Evolutionary conservation across 202 grass and related monocot species (phyloP).

Genomic region (Panicum hallii): DNA sequence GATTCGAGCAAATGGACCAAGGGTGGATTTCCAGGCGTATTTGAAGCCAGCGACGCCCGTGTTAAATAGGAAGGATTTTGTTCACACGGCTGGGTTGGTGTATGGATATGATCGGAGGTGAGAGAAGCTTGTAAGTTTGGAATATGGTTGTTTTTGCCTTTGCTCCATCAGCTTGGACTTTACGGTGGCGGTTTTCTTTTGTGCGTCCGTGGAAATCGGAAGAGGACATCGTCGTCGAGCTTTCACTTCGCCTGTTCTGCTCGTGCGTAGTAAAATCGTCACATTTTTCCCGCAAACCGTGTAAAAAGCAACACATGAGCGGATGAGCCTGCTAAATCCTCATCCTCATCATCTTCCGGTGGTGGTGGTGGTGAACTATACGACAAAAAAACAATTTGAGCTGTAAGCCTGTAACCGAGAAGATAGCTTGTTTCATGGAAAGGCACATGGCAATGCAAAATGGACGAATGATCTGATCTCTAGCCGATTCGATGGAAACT

Average conservation of each 20-base stretch:
- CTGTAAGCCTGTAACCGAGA: neutral
- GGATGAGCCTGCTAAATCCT: neutral
- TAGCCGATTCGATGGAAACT: neutral
- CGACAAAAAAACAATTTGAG: neutral
- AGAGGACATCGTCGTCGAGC: neutral
- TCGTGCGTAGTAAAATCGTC: neutral
- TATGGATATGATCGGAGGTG: constrained; percentile 37
- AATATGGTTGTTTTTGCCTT: neutral
- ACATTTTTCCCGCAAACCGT: neutral
- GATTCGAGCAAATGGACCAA: neutral
- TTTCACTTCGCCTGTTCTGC: neutral
- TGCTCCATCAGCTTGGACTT: neutral
- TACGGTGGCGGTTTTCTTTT: neutral
- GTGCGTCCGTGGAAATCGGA: constrained; percentile 13
- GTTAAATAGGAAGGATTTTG: constrained; percentile 44
- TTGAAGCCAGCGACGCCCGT: constrained; percentile 21
- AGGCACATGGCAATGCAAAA: neutral
- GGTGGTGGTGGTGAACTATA: neutral
- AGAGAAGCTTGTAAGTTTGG: constrained; percentile 34
- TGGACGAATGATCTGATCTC: neutral
- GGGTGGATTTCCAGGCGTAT: neutral
- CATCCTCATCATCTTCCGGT: too few species aligned
- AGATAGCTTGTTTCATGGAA: neutral
- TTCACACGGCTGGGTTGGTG: constrained; percentile 18
- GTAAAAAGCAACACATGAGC: constrained; percentile 4